These are phyloP conservation scores for Eucommia ulmoides DNA, from an alignment of 257 asterid genomes.

Conservation along the genomic window DNA sequence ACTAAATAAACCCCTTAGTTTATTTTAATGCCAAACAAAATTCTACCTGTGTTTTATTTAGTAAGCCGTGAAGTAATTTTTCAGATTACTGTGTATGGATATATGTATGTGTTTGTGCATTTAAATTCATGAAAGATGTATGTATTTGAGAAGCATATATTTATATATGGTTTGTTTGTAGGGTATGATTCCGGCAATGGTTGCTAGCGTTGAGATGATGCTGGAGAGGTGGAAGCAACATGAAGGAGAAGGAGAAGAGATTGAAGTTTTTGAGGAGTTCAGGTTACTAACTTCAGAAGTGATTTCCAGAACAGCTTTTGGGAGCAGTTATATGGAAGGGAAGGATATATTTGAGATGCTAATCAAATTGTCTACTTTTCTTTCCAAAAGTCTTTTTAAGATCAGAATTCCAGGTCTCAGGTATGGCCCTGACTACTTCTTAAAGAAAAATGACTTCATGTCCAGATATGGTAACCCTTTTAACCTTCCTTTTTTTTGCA, in stretches of 20 bases:
- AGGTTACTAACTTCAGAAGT: conserved; percentile 37
- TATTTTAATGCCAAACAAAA: no score
- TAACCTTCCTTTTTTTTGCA: no score
- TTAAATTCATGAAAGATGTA: neutral
- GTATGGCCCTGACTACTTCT: neutral
- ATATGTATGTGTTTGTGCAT: neutral
- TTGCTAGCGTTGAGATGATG: conserved; percentile 29
- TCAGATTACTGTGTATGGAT: no score
- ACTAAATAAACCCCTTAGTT: no score
- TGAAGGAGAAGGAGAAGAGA: conserved; percentile 19
- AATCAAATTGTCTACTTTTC: conserved; percentile 11
- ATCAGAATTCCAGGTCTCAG: neutral
- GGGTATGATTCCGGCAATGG: conserved; percentile 51
- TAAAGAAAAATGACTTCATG: no score
- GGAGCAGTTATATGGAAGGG: conserved; percentile 56
- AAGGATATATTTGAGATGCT: conserved; percentile 31
- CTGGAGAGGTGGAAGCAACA: conserved; percentile 37
- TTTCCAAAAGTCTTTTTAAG: conserved; percentile 5
- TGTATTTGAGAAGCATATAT: neutral
- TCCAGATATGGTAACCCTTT: no score
- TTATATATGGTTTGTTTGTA: conserved; percentile 1
- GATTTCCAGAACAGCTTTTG: conserved; percentile 58
- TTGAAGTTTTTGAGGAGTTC: conserved; percentile 29
- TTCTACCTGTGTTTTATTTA: no score
- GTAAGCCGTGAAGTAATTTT: no score